Conservation (phyloP, 2,329 filamentous ascomycete genomes). For the Exophiala sp. region DNA sequence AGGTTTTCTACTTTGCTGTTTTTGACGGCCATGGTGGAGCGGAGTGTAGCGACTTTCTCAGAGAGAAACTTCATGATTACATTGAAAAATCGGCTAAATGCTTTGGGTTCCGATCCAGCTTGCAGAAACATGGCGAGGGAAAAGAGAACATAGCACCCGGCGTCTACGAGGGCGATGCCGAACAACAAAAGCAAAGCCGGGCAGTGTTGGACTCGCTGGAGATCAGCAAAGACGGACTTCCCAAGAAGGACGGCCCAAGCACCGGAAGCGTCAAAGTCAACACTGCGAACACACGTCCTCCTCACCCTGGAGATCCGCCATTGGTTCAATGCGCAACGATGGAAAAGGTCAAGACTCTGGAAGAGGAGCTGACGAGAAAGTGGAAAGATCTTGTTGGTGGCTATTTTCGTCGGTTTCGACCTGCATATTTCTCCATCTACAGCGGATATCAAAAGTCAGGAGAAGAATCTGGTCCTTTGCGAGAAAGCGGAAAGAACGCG, state of each 20-base stretch:
- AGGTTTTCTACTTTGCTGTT: conserved; percentile 94
- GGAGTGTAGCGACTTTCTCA: conserved; percentile 81
- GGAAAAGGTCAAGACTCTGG: conserved; percentile 59
- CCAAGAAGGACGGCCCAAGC: conserved; percentile 30
- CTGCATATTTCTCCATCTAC: conserved; percentile 62
- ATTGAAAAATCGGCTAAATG: conserved; percentile 72
- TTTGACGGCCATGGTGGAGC: conserved; percentile 93
- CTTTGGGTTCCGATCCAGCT: conserved; percentile 72
- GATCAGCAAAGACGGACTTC: conserved; percentile 7
- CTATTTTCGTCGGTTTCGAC: conserved; percentile 87
- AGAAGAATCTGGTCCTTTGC: conserved; percentile 31
- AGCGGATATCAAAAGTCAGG: conserved; percentile 32
- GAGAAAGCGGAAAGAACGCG: conserved; percentile 29
- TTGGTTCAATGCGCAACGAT: conserved; percentile 51
- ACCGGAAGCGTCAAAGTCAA: conserved; percentile 24
- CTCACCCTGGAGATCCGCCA: conserved; percentile 36
- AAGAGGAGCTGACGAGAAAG: conserved; percentile 63
- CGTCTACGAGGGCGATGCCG: conserved; percentile 11
- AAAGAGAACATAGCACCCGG: conserved; percentile 9
- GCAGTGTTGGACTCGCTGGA: conserved; percentile 16
- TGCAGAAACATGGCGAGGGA: conserved; percentile 43
- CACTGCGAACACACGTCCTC: conserved; percentile 1
- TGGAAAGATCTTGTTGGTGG: conserved; percentile 86
- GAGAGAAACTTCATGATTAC: conserved; percentile 78
- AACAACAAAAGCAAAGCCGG: conserved; percentile 15